phyloP scores from a whole-genome alignment of 73 alveolate species.

The Halteria grandinella region DNA sequence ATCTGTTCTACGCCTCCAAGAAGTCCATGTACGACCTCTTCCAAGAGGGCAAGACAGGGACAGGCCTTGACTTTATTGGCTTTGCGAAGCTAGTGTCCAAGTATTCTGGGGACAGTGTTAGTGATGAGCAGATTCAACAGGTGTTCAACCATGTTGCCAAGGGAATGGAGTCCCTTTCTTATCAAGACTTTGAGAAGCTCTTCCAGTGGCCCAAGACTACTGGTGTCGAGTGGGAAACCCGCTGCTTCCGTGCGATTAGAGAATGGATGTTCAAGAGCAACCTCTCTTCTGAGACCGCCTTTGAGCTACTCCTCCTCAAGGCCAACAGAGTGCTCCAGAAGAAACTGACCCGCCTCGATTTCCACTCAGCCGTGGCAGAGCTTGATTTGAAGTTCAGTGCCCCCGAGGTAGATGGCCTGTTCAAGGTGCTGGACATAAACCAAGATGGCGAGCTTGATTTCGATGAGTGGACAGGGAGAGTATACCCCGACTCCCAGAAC shows the following conservation, averaged over 20 bases:
- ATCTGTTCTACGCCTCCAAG: slow-evolving; percentile 36
- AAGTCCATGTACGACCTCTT: slow-evolving; percentile 34
- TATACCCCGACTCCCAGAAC: slow-evolving; percentile 60
- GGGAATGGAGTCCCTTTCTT: slow-evolving; percentile 18
- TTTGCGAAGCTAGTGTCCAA: slow-evolving; percentile 11
- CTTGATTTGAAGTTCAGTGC: slow-evolving; percentile 62
- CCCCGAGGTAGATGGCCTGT: slow-evolving; percentile 61
- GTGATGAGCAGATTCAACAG: background rate
- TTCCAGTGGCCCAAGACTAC: slow-evolving; percentile 43
- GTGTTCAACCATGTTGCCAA: slow-evolving; percentile 24
- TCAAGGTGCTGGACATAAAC: slow-evolving; percentile 44
- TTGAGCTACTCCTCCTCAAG: slow-evolving; percentile 29
- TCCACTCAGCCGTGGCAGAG: slow-evolving; percentile 34
- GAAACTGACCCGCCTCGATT: slow-evolving; percentile 44
- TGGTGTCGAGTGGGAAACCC: slow-evolving; percentile 40
- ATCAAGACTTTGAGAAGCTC: slow-evolving; percentile 34
- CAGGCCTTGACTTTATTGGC: slow-evolving; percentile 18
- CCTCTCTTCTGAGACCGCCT: slow-evolving; percentile 59
- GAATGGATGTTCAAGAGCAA: slow-evolving; percentile 70
- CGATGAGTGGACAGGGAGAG: slow-evolving; percentile 67
- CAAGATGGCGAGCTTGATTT: slow-evolving; percentile 63
- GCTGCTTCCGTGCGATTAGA: slow-evolving; percentile 46
- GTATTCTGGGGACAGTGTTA: background rate
- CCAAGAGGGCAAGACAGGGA: slow-evolving; percentile 45
- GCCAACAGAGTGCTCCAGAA: slow-evolving; percentile 30